Percentiles rank a stretch among this genome's conserved stretches.
phyloP scores from a whole-genome alignment of 345 rosid genomes.

The Eucalyptus guilfoylei region DNA sequence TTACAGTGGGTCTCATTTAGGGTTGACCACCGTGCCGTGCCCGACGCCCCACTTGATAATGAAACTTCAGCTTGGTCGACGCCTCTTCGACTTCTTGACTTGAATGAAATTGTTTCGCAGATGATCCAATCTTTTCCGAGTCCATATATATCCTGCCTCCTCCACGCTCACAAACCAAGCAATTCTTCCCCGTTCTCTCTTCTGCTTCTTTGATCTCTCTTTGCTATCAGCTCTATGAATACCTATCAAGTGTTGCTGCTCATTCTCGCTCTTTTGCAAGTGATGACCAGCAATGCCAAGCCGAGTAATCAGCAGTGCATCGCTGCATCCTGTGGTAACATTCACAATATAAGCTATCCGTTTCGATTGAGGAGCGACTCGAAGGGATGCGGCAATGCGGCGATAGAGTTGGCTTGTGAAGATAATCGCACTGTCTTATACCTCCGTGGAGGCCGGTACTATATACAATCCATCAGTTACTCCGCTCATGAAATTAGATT shows the following conservation, averaged over 20 bases:
- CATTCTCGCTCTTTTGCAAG: not conserved
- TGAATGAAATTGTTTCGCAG: not conserved
- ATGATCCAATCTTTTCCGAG: not conserved
- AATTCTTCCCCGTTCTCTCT: not conserved
- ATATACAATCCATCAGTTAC: not conserved
- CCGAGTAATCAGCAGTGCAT: not conserved
- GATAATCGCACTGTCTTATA: not conserved
- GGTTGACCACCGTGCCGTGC: not conserved
- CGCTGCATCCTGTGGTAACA: not conserved
- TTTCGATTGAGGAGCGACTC: not conserved
- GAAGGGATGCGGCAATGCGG: not conserved
- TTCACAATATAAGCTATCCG: not conserved
- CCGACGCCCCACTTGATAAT: not conserved
- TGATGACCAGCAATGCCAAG: not conserved
- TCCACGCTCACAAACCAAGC: not conserved
- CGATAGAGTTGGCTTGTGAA: not conserved
- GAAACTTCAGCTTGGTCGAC: not conserved
- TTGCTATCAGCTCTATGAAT: not conserved
- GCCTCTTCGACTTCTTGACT: not conserved
- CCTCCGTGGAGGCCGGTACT: not conserved
- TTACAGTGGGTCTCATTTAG: not conserved
- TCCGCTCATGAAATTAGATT: not conserved
- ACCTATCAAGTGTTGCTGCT: not conserved
- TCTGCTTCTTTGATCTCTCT: no score
- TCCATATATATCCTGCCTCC: not conserved